Base-by-base conservation (phyloP, 202 grass and related monocot species). In the Schoenoplectus triqueter region DNA sequence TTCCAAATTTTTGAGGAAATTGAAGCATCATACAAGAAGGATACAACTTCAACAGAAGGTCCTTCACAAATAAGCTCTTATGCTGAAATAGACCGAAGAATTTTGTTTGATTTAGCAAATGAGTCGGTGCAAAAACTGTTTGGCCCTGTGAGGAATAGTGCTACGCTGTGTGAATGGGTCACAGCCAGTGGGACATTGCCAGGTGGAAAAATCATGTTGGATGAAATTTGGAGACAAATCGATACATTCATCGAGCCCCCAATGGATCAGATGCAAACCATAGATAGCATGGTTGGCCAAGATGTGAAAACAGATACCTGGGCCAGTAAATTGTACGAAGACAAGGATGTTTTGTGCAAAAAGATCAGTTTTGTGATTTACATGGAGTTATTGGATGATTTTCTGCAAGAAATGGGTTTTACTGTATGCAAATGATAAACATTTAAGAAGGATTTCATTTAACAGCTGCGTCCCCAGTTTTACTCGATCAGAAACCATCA, bases 51-150 rank as follows among this genome's bases (percentile, higher is more conserved):
- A 14, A 81, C 22, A 19, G 80, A 90, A 50, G 85, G 22, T 10
- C 49, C 54, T 21, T 10, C 73, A 45, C 1, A 72, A 49, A 19
- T 49, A 44, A 64, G 69, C 41, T 15, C 65, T 14, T 74, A 88
- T 45, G 39, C 14, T 1, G 64, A 68, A 31, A 54, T 61, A 46
- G 86, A 87, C 60, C 88, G 87, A 69, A 92, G 87, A 78, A 19
- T 92, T 84, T 83, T 98, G 11, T 98, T 95, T 76, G 91, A 98
- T 78, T 90, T 95, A 51, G 87, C 89, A 17, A 93, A 93, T 21
- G 95, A 98, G 65, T 92, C 91, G 0, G 17, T 98, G 76, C 79
- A 85, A 52, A 80, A 6, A 19, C 2, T 94, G 39, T 45, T 82
- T 2, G 68, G 78, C 7, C 77, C 76, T 66, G 66, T 46, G 6